These are phyloP conservation scores for Diatrype stigma DNA, from an alignment of 2,329 filamentous ascomycete genomes.

Conservation along the genomic window DNA sequence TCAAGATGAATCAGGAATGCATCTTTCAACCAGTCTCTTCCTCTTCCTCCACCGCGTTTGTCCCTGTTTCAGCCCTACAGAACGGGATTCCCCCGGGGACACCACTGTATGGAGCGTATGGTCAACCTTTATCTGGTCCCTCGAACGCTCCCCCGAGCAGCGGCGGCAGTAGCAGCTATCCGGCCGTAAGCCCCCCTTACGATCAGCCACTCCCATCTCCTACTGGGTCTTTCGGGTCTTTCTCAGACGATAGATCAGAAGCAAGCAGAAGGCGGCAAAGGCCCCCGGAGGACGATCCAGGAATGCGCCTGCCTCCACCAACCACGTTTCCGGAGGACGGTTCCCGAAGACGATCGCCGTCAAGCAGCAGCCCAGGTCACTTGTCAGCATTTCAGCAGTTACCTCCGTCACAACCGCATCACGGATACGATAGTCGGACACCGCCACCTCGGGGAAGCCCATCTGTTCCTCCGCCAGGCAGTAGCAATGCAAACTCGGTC, in stretches of 20 bases:
- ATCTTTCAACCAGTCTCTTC: conserved; percentile 58
- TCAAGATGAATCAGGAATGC: conserved; percentile 59
- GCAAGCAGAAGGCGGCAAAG: conserved; percentile 31
- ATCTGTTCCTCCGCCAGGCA: conserved; percentile 27
- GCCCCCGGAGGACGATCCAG: conserved; percentile 30
- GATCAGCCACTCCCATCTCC: conserved; percentile 32
- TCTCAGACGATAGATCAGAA: conserved; percentile 32
- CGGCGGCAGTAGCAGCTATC: conserved; percentile 8
- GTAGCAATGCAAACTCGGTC: conserved; percentile 39
- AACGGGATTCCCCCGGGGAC: conserved; percentile 55
- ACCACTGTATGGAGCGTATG: conserved; percentile 53
- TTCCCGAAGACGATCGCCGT: conserved; percentile 47
- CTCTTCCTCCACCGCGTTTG: conserved; percentile 53
- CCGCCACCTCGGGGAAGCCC: conserved; percentile 38
- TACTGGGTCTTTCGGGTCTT: conserved; percentile 31
- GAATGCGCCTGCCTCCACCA: conserved; percentile 43
- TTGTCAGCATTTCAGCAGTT: conserved; percentile 35
- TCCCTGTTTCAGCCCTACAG: conserved; percentile 54
- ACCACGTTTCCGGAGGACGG: conserved; percentile 43
- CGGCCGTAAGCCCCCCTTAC: conserved; percentile 17
- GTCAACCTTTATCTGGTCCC: conserved; percentile 44
- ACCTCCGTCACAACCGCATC: conserved; percentile 19
- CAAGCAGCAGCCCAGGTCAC: conserved; percentile 44
- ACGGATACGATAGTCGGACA: conserved; percentile 32
- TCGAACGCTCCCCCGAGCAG: conserved; percentile 17